Conservation (phyloP, 2,329 filamentous ascomycete genomes). For the Aplosporella prunicola region DNA sequence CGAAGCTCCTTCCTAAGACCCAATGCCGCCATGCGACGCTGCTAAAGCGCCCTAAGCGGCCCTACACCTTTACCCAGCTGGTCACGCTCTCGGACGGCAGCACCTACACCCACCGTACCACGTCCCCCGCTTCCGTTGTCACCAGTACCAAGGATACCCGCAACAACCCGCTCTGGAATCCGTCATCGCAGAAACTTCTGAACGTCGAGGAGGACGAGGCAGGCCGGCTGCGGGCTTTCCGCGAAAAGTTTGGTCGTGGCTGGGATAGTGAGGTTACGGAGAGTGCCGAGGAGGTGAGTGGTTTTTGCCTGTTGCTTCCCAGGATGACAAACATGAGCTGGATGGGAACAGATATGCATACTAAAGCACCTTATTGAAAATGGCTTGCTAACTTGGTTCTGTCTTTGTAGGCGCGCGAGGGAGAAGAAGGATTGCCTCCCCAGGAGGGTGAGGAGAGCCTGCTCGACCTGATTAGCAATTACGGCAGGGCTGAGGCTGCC, state of each 20-base stretch:
- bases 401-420: conserved; percentile 1
- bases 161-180: conserved; percentile 89
- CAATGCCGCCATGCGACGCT: conserved; percentile 77
- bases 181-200: conserved; percentile 64
- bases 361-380: no score
- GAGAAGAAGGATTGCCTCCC: neutral
- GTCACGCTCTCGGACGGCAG: conserved; percentile 86
- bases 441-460: conserved; percentile 2
- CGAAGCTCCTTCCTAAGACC: conserved; percentile 12
- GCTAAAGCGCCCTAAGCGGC: conserved; percentile 76
- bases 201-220: conserved; percentile 95
- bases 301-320: neutral
- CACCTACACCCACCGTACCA: conserved; percentile 71
- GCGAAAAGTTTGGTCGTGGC: conserved; percentile 69
- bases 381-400: neutral
- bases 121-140: conserved; percentile 57
- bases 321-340: neutral
- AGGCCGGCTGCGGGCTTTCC: conserved; percentile 76
- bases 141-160: conserved; percentile 69
- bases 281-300: conserved; percentile 13
- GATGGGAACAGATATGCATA: neutral
- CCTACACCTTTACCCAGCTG: conserved; percentile 96
- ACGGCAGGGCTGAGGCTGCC: conserved; percentile 13
- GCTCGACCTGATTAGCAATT: conserved; percentile 21
- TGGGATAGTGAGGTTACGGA: conserved; percentile 57